Base-by-base conservation (phyloP, 1,284 basidiomycete species). In the Agaricales sp. region DNA sequence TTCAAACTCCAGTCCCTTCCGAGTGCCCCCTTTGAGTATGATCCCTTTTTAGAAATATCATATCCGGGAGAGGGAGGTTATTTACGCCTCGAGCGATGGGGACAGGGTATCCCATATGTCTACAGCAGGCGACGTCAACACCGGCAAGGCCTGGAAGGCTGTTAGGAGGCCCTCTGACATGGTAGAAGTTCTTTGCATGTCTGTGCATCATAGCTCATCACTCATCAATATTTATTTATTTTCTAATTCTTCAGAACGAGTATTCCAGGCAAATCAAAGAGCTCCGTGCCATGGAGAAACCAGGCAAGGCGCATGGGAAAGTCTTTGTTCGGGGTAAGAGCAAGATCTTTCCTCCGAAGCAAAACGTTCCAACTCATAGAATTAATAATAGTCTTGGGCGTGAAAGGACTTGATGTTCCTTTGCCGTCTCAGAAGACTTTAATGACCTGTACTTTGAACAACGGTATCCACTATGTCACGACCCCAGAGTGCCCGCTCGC, bases 401-500 rank as follows among this genome's bases (percentile, higher is more conserved):
- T 92, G 50, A 84, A 78, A 59, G 74, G 73, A 39, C 67, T 94
- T 21, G 70, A 75, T 52, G 66, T 93, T 21, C 91, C 92, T 1
- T 56, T 95, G 11, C 92, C 92, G 0, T 67, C 68, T 14, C 73
- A 88, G 54, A 68, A 78, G 0, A 93, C 93, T 0, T 73, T 70
- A 26, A 74, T 97, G 57, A 85, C 84, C n/a, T 90, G 91, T 61
- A 92, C 91, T 0, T 72, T 99, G 52, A 95, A 97, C 67, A 98
- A 98, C 58, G 93, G 94, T 4, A 92, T 96, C 51, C 93, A 98
- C 66, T 94, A 87, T 56, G 95, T 99, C 50, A 91, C 90, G 3
- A 97, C 94, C 0, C 92, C 91, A 0, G 88, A 91, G 58, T 76
- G 74, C 39, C 68, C 70, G 8, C 68, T 97, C 2, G 69, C 67